These are phyloP conservation scores for Zopfia rhizophila DNA, from an alignment of 2,329 filamentous ascomycete species.

Conservation along the genomic window DNA sequence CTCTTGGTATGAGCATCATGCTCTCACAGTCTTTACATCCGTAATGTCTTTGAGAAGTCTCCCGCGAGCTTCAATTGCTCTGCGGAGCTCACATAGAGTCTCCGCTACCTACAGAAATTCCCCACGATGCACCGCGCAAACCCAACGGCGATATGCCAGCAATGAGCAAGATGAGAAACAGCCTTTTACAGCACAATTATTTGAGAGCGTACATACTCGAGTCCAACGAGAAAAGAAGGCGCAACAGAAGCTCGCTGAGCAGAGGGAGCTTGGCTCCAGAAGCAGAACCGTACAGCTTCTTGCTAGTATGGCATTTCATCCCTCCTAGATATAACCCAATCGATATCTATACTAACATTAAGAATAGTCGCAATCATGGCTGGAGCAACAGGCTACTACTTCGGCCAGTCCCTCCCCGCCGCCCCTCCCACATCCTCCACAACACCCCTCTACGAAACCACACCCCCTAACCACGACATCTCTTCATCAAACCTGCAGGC, in stretches of 20 bases:
- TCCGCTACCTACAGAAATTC: slow-evolving; percentile 19
- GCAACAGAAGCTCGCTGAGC: slow-evolving; percentile 55
- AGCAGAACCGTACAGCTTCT: slow-evolving; percentile 12
- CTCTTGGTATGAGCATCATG: slow-evolving; percentile 13
- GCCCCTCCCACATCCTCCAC: slow-evolving; percentile 65
- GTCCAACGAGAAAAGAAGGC: slow-evolving; percentile 68
- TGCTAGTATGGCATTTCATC: slow-evolving; percentile 9
- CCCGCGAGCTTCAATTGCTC: slow-evolving; percentile 34
- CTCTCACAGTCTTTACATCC: slow-evolving; percentile 20
- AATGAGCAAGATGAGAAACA: slow-evolving; percentile 23
- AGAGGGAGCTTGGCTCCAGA: slow-evolving; percentile 48
- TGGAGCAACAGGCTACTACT: slow-evolving; percentile 65
- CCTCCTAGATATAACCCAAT: too few relatives aligned
- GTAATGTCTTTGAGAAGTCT: slow-evolving; percentile 45
- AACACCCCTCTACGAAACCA: slow-evolving; percentile 60
- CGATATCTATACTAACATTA: too few relatives aligned
- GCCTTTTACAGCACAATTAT: slow-evolving; percentile 69
- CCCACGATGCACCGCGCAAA: slow-evolving; percentile 16
- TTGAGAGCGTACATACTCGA: slow-evolving; percentile 69
- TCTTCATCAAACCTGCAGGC: slow-evolving; percentile 69
- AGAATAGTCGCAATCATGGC: too few relatives aligned
- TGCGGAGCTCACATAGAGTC: slow-evolving; percentile 21
- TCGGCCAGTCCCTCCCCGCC: slow-evolving; percentile 62
- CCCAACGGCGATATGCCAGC: slow-evolving; percentile 51
- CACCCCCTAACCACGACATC: slow-evolving; percentile 65